phyloP scores from a whole-genome alignment of 2,329 filamentous ascomycete genomes.

The Fonsecaea erecta region DNA sequence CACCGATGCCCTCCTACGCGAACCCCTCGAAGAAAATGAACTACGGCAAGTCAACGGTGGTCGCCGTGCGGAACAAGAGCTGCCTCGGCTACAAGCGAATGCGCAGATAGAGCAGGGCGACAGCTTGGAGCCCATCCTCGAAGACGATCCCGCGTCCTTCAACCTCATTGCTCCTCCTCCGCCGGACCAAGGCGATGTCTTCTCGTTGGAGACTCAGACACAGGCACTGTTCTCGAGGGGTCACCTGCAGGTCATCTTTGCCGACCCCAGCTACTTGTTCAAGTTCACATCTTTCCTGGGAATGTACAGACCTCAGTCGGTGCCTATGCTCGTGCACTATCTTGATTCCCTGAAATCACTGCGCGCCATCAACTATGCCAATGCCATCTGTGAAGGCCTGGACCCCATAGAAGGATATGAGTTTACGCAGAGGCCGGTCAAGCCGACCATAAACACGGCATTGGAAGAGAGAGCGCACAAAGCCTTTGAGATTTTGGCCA shows the following conservation, averaged over 20 bases:
- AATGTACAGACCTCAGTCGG: constrained; percentile 62
- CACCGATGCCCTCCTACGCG: constrained; percentile 17
- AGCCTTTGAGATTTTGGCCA: constrained; percentile 67
- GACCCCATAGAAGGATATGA: constrained; percentile 60
- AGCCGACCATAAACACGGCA: constrained; percentile 60
- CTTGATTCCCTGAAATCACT: constrained; percentile 72
- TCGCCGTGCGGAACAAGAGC: constrained; percentile 18
- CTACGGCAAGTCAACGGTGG: constrained; percentile 20
- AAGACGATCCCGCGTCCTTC: constrained; percentile 44
- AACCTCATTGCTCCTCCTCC: constrained; percentile 43
- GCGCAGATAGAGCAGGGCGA: constrained; percentile 26
- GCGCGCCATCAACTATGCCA: constrained; percentile 71
- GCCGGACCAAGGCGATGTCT: constrained; percentile 39
- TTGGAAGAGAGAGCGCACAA: constrained; percentile 67
- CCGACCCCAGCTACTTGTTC: constrained; percentile 65
- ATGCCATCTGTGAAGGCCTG: constrained; percentile 67
- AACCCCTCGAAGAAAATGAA: constrained; percentile 16
- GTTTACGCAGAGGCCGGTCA: constrained; percentile 59
- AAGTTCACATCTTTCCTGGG: constrained; percentile 71
- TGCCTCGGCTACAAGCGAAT: constrained; percentile 31
- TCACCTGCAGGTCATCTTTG: constrained; percentile 69
- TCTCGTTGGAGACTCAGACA: constrained; percentile 67
- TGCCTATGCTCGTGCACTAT: constrained; percentile 72
- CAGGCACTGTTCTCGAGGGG: constrained; percentile 69
- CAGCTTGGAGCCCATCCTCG: constrained; percentile 34